phyloP scores from a whole-genome alignment of 768 basidiomycete genomes.

The Lentinula guzmanii region DNA sequence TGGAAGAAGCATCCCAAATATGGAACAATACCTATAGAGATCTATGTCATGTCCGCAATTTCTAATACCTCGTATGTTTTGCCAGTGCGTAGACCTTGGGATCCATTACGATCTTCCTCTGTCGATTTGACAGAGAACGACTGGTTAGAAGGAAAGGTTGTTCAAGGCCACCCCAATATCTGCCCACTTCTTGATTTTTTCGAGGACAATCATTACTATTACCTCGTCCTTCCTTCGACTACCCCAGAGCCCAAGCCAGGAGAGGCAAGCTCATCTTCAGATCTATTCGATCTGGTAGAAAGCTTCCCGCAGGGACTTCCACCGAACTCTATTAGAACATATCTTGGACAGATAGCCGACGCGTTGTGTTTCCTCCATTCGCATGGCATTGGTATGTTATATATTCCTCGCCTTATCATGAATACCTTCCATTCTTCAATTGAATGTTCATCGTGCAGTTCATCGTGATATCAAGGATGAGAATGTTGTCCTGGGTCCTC shows the following conservation, averaged over 20 bases:
- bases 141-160: conserved; percentile 66
- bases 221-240: conserved; percentile 81
- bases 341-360: conserved; percentile 92
- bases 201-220: conserved; percentile 95
- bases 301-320: conserved; percentile 81
- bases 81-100: conserved; percentile 78
- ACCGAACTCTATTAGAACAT: conserved; percentile 64
- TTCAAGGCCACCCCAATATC: conserved; percentile 93
- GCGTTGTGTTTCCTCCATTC: conserved; percentile 84
- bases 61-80: conserved; percentile 76
- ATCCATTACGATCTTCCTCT: conserved; percentile 49
- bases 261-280: conserved; percentile 56
- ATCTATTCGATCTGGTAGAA: conserved; percentile 96
- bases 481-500: conserved; percentile 79
- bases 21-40: conserved; percentile 98
- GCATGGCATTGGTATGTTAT: conserved; percentile 76
- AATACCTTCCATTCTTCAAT: conserved; percentile 5
- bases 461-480: conserved; percentile 99
- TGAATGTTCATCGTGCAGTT: conserved; percentile 36
- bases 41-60: conserved; percentile 88
- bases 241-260: conserved; percentile 51
- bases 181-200: conserved; percentile 95
- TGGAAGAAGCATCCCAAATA: conserved; percentile 96
- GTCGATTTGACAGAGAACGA: conserved; percentile 22
- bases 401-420: not conserved